These are phyloP conservation scores for Uncinocarpus reesii DNA, from an alignment of 2,329 filamentous ascomycete species.

Conservation along the genomic window DNA sequence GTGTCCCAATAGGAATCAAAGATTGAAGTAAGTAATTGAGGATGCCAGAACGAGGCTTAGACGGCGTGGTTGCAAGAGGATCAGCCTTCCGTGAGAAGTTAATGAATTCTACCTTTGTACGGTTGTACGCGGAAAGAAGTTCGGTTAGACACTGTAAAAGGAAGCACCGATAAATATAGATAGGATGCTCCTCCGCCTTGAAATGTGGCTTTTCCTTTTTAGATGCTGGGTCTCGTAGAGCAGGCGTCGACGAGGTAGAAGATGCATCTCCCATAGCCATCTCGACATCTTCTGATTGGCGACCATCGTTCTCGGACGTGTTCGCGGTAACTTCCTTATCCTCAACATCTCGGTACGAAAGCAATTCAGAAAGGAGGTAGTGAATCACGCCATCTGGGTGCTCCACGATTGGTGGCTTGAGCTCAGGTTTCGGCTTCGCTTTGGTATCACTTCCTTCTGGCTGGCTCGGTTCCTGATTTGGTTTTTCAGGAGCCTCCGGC, in stretches of 20 bases:
- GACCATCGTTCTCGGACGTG: constrained; percentile 18
- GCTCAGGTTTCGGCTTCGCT: constrained; percentile 51
- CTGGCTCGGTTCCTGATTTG: constrained; percentile 15
- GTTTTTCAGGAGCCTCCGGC: constrained; percentile 22
- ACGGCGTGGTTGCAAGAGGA: constrained; percentile 71
- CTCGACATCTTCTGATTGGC: constrained; percentile 40
- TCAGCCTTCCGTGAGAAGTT: constrained; percentile 93
- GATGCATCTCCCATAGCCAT: constrained; percentile 38
- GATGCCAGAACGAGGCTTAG: constrained; percentile 84
- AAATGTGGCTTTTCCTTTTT: constrained; percentile 69
- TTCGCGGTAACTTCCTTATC: constrained; percentile 55
- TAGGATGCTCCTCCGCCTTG: constrained; percentile 85
- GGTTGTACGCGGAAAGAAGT: constrained; percentile 71
- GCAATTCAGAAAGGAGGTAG: constrained; percentile 81
- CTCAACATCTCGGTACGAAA: constrained; percentile 85
- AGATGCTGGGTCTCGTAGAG: constrained; percentile 19
- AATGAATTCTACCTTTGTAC: constrained; percentile 96
- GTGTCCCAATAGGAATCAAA: constrained; percentile 56
- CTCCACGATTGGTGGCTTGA: constrained; percentile 75
- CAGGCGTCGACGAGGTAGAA: constrained; percentile 21
- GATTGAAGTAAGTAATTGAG: constrained; percentile 87
- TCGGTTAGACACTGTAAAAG: constrained; percentile 85
- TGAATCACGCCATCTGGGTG: constrained; percentile 92
- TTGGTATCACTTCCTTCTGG: constrained; percentile 19
- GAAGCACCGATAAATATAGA: constrained; percentile 94